These are phyloP conservation scores for Phoma sp. DNA, from an alignment of 2,329 filamentous ascomycete species.

Conservation along the genomic window DNA sequence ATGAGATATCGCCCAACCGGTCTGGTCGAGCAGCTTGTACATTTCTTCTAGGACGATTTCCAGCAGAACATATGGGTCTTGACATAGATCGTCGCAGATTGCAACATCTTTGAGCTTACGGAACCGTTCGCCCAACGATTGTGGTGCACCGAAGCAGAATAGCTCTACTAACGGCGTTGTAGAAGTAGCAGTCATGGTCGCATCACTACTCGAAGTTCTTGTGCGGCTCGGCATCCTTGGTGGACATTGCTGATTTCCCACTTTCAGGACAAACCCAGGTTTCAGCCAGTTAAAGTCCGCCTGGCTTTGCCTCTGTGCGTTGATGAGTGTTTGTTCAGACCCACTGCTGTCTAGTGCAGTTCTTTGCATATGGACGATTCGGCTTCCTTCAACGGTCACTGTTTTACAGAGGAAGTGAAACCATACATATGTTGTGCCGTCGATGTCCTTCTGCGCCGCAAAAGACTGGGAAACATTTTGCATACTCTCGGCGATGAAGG, in stretches of 20 bases:
- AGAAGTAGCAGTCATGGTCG: conserved; percentile 4
- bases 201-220: conserved; percentile 23
- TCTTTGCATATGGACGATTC: conserved; percentile 14
- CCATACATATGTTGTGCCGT: conserved; percentile 31
- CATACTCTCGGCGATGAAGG: conserved; percentile 35
- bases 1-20: conserved; percentile 37
- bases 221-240: conserved; percentile 16
- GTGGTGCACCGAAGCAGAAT: conserved; percentile 39
- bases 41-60: conserved; percentile 43
- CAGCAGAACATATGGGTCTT: conserved; percentile 44
- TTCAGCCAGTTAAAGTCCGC: conserved; percentile 37
- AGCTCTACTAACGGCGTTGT: conserved; percentile 26
- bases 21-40: conserved; percentile 39
- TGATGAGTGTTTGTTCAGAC: background rate
- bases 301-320: conserved; percentile 24
- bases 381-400: conserved; percentile 17
- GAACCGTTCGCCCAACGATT: conserved; percentile 25
- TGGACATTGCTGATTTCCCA: conserved; percentile 10
- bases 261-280: conserved; percentile 35
- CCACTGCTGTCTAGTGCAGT: background rate
- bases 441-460: conserved; percentile 25
- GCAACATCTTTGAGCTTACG: conserved; percentile 17
- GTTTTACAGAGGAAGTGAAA: conserved; percentile 43
- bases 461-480: conserved; percentile 40
- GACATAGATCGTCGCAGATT: conserved; percentile 29